Base-by-base conservation (phyloP, 2,329 filamentous ascomycete genomes). In the Dactylella cylindrospora region DNA sequence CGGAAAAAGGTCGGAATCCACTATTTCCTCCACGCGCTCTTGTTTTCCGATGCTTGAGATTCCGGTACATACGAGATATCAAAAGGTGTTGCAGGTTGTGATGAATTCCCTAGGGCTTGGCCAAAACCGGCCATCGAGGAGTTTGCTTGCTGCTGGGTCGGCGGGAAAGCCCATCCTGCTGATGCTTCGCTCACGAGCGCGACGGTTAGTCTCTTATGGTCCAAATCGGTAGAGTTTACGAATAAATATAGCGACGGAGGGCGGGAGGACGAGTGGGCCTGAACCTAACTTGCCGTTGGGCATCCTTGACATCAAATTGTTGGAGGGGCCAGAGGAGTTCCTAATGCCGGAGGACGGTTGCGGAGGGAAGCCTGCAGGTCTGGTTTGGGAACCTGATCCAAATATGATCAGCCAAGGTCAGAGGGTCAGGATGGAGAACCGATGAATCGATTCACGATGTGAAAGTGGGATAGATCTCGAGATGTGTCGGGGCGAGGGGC, bases 231-330 rank as follows among this genome's bases (percentile, higher is more conserved):
- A 10, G 35, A 19, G 5, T 23, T 19, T 31, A 13, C 28, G 28
- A 13, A 31, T 13, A 31, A 8, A 9, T 9, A 31, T 31, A 31
- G 13, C 28, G 13, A 9, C 28, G 13, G 13, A 31, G 19, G 23
- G 15, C n/a, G 20, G 13, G 38, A 13, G 9, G 9, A 26, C 26
- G 22, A 19, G 31, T 49, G 41, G 23, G 23, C 40, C 28, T 31
- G 32, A 51, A 64, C 59, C 51, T 64, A 64, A 38, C 39, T 64
- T 64, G 44, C 51, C 46, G 20, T 57, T 64, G 45, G 59, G 54
- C 46, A 64, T 55, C 20, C 59, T 64, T 15, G 59, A 57, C 32
- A 64, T 54, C 25, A 54, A 32, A 12, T 45, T 54, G 17, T 49
- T 57, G 25, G 52, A 57, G 20, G 40, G 26, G 25, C 59, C 45